Percentiles rank a stretch among this genome's conserved stretches.
phyloP scores from a whole-genome alignment of 179 eudicot genomes.

The Heliamphora ciliata region DNA sequence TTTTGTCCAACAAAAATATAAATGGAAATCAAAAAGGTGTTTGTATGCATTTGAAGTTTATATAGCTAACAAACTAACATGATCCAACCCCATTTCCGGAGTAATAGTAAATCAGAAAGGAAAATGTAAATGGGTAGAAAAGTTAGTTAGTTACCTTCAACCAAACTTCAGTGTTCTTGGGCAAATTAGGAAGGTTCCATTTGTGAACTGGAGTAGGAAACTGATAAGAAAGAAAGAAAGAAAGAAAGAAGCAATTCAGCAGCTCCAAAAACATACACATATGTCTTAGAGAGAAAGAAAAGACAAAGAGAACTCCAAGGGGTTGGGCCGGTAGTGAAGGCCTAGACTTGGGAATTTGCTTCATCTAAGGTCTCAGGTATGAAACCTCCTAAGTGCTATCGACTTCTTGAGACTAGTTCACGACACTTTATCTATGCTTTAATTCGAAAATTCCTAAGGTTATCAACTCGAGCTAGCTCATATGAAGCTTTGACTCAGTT shows the following conservation, averaged over 20 bases:
- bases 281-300: too few species aligned
- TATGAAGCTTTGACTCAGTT: too few species aligned
- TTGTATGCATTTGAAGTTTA: background rate
- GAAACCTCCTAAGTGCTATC: too few species aligned
- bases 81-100: background rate
- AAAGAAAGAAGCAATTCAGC: slow-evolving; percentile 7
- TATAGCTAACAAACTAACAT: background rate
- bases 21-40: background rate
- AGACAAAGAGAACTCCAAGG: too few species aligned
- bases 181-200: slow-evolving; percentile 92
- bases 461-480: too few species aligned
- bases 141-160: slow-evolving; percentile 50
- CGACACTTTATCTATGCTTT: too few species aligned
- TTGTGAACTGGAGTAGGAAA: slow-evolving; percentile 93
- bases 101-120: background rate
- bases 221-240: slow-evolving; percentile 30
- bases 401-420: too few species aligned
- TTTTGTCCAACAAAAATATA: background rate
- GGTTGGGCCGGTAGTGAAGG: too few species aligned
- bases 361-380: too few species aligned
- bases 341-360: too few species aligned
- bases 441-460: too few species aligned
- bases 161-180: slow-evolving; percentile 66
- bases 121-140: background rate
- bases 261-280: background rate